Base-by-base conservation (phyloP, 148 eudicot genomes). In the Nyssa sinensis region DNA sequence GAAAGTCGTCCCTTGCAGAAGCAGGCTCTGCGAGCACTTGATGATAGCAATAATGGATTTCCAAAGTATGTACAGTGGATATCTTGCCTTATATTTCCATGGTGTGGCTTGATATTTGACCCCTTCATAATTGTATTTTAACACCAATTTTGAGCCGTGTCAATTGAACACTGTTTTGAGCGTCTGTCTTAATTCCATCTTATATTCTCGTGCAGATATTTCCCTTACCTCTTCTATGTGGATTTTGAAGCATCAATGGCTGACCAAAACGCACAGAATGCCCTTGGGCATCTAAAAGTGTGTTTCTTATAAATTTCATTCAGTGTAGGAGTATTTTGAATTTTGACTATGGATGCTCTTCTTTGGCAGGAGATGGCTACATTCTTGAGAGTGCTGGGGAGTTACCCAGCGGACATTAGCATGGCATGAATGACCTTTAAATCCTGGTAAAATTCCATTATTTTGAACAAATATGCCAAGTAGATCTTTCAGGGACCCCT, bases 1-100 rank as follows among this genome's bases (percentile, higher is more conserved):
- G 98, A 94, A 82, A 91, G 98, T 75, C 97, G 98, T 35, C 98
- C 97, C 39, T 80, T 82, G 67, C 90, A 84, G 77, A 84, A 81
- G 75, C 86, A 73, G 71, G 82, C 90, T 41, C 49, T 86, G 68
- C 75, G 66, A 59, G 75, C 66, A 71, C 64, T 79, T 51, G 90
- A 72, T 51, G 88, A 85, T 39, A 69, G 74, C 79, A 81, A 57
- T 47, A 78, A 77, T 71, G 93, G 89, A 57, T 83, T 84, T 61
- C 81, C 87, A 32, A 89, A 86, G 96, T 91, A 89, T 14, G 24
- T 39, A 14, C 66, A 61, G 37, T 35, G 55, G 39, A 39, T 27
- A 12, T 10, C 24, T 37, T 0, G 2, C 21, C 6, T 34, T 51
- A 14, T 58, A 14, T 57, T 39, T 55, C 51, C 16, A 32, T 60